Evolutionary conservation across 495 filamentous ascomycete species (phyloP).

Genomic region (Xylaria flabelliformis): DNA sequence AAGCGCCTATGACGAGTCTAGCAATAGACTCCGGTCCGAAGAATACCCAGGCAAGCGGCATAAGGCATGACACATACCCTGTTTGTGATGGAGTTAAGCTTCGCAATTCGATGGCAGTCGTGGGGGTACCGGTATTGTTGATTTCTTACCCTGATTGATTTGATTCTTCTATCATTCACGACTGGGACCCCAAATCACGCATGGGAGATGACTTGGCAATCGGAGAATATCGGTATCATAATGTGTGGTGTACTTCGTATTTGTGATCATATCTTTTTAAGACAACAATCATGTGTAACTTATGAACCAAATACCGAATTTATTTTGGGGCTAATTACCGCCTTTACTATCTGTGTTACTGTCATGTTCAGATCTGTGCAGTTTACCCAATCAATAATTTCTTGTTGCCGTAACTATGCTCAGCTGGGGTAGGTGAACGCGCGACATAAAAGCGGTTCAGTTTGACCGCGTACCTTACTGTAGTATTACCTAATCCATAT

Average conservation of each 20-base stretch:
- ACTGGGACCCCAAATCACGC: not conserved
- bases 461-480: not conserved
- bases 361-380: not conserved
- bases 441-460: not conserved
- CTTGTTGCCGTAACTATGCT: not conserved
- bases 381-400: constrained; percentile 1
- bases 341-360: not conserved
- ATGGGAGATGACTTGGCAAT: constrained; percentile 11
- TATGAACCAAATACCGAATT: not conserved
- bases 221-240: constrained; percentile 4
- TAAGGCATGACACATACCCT: constrained; percentile 10
- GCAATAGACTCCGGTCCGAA: constrained; percentile 22
- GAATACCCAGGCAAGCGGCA: constrained; percentile 4
- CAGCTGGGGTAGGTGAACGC: not conserved
- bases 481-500: constrained; percentile 3
- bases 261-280: constrained; percentile 6
- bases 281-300: not conserved
- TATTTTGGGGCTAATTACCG: not conserved
- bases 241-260: not conserved
- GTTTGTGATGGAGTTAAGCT: not conserved
- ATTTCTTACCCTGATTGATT: constrained; percentile 2
- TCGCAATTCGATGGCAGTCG: constrained; percentile 4
- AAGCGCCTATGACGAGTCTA: constrained; percentile 8
- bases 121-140: constrained; percentile 9
- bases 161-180: not conserved